Base-by-base conservation (phyloP, 768 basidiomycete genomes). In the Russula sp. region DNA sequence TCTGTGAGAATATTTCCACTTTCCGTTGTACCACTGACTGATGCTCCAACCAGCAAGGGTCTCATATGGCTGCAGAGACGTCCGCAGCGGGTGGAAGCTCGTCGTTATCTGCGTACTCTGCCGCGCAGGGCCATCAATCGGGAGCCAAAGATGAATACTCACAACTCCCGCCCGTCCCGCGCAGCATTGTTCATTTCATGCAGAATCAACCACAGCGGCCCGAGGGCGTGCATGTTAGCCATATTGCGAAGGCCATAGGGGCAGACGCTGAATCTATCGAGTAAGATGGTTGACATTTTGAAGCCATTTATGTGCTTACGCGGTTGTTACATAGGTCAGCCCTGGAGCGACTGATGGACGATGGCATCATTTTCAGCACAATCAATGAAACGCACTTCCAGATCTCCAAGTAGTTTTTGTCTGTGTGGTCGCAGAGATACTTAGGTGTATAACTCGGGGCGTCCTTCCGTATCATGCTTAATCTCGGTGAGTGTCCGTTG, bases 371-470 rank as follows among this genome's bases (percentile, higher is more conserved):
- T 61, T 98, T 83, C 74, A 88, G 84, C 59, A 92, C 91, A 0
- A 82, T 86, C 46, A 88, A 94, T 70, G 92, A 94, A 66, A 88
- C 83, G n/a, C 90, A 92, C 70, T 89, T 85, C 74, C 76, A 80
- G 40, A 72, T 89, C 51, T 83, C 84, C 10, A 57, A 67, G 30
- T 76, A 65, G 40, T 24, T 55, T 58, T 5, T 28, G 24, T 54
- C 8, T 28, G 24, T 54, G 28, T 24, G 38, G 50, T 52, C 16
- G 30, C 18, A 66, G 38, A 46, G 16, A 28, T 18, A 28, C 54
- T 38, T n/a, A 32, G 26, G 42, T 34, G 9, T 26, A 18, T 24
- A 48, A 48, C 46, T 20, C 9, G 9, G n/a, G 32, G 30, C 18
- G 10, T 20, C 44, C n/a, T 26, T 63, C 22, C 7, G 14, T 32